These are phyloP conservation scores for Endocalyx cinctus DNA, from an alignment of 2,329 filamentous ascomycete species.

Conservation along the genomic window DNA sequence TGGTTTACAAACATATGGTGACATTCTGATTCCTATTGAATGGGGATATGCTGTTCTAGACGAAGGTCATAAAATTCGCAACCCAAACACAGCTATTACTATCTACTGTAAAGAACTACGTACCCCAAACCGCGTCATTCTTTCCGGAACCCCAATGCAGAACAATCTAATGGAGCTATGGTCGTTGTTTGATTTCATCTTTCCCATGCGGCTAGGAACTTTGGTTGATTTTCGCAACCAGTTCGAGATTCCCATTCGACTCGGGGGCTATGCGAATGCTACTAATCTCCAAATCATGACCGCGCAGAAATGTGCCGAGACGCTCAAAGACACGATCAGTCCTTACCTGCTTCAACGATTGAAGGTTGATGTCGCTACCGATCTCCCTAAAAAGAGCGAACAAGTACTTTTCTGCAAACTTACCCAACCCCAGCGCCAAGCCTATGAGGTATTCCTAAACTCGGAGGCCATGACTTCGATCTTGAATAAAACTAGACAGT, in stretches of 20 bases:
- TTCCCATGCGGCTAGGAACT: constrained; percentile 90
- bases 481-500: constrained; percentile 67
- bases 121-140: constrained; percentile 83
- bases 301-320: constrained; percentile 89
- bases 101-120: constrained; percentile 92
- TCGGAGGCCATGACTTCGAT: constrained; percentile 87
- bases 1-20: constrained; percentile 86
- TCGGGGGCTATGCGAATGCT: constrained; percentile 92
- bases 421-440: constrained; percentile 70
- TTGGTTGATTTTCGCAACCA: constrained; percentile 85
- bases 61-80: constrained; percentile 97
- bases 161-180: constrained; percentile 19
- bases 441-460: constrained; percentile 74
- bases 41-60: constrained; percentile 96
- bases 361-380: constrained; percentile 89
- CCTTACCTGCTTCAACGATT: constrained; percentile 89
- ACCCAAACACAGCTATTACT: constrained; percentile 91
- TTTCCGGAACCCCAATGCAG: constrained; percentile 76
- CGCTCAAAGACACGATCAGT: constrained; percentile 87
- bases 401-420: constrained; percentile 95
- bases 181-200: constrained; percentile 87
- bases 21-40: constrained; percentile 73
- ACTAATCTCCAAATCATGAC: constrained; percentile 93
- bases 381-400: constrained; percentile 92
- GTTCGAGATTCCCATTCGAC: constrained; percentile 89